Base-by-base conservation (phyloP, 805 yeast species). In the Candida oleophila region DNA sequence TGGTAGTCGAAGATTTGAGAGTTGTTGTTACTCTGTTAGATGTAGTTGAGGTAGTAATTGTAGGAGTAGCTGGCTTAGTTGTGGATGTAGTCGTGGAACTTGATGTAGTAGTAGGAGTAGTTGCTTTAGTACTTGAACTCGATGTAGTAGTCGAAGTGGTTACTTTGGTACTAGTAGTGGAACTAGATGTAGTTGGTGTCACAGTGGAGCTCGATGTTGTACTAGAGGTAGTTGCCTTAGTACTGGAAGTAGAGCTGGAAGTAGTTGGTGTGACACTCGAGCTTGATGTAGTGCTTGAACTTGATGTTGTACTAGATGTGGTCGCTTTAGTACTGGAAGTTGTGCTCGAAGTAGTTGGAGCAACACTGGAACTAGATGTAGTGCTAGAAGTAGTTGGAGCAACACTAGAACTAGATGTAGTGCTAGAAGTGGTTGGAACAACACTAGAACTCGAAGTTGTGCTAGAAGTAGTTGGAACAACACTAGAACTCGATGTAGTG, bases 351-450 rank as follows among this genome's bases (percentile, higher is more conserved):
- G 30, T 7, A 25, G 30, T 25, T 11, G 30, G n/a, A n/a, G n/a
- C n/a, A n/a, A n/a, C n/a, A n/a, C n/a, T n/a, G n/a, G n/a, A n/a
- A n/a, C n/a, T 25, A 7, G 30, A 25, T 25, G 30, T 25, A 25
- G 30, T 5, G 30, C 9, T 25, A 11, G 30, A 5, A 5, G 30
- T 7, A 7, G 30, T 7, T 25, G 11, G 5, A 5, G 30, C 5
- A 12, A 45, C 16, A 41, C 19, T 37, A 3, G 44, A 16, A 7
- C 41, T 14, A 18, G 49, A 20, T 35, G 15, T 44, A 37, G 49
- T 11, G 18, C 36, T 34, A 7, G 30, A 25, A 5, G 30, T 7
- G 11, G 30, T 25, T 7, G 11, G 30, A 7, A 25, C 30, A 25
- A 11, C 5, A 25, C 30, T 25, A 3, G 21, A 9, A 25, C 30